Evolutionary conservation across 768 basidiomycete genomes (phyloP).

Genomic region (Paxillus involutus): DNA sequence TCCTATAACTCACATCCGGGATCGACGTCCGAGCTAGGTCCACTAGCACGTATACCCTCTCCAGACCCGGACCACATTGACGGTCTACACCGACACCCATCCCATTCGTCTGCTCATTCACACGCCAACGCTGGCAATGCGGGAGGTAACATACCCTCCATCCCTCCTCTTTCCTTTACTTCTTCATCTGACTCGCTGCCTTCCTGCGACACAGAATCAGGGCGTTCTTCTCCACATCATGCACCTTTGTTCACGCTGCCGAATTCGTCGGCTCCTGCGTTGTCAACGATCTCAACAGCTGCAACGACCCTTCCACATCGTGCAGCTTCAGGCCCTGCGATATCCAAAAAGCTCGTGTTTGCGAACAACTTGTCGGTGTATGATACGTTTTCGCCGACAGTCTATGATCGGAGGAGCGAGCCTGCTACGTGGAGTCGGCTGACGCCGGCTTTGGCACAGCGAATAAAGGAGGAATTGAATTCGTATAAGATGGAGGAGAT

Average conservation of each 20-base stretch:
- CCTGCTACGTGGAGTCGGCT: conserved; percentile 96
- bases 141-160: conserved; percentile 34
- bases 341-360: conserved; percentile 79
- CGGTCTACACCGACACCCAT: conserved; percentile 72
- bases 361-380: conserved; percentile 93
- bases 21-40: conserved; percentile 58
- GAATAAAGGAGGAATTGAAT: conserved; percentile 98
- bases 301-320: conserved; percentile 65
- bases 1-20: conserved; percentile 65
- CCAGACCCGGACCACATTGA: conserved; percentile 87
- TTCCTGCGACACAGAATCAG: conserved; percentile 38
- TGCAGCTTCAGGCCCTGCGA: conserved; percentile 71
- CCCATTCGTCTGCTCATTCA: conserved; percentile 49
- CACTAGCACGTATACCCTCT: conserved; percentile 78
- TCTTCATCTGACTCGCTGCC: conserved; percentile 33
- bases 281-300: conserved; percentile 54
- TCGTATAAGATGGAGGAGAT: conserved; percentile 99
- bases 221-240: conserved; percentile 34
- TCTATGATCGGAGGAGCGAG: conserved; percentile 94
- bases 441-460: conserved; percentile 91
- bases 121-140: conserved; percentile 16
- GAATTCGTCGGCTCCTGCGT: conserved; percentile 85
- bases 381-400: conserved; percentile 88
- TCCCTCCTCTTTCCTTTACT: conserved; percentile 63
- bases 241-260: conserved; percentile 73